phyloP scores from a whole-genome alignment of 371 early-diverging fungal species.

The Umbelopsis sp. region DNA sequence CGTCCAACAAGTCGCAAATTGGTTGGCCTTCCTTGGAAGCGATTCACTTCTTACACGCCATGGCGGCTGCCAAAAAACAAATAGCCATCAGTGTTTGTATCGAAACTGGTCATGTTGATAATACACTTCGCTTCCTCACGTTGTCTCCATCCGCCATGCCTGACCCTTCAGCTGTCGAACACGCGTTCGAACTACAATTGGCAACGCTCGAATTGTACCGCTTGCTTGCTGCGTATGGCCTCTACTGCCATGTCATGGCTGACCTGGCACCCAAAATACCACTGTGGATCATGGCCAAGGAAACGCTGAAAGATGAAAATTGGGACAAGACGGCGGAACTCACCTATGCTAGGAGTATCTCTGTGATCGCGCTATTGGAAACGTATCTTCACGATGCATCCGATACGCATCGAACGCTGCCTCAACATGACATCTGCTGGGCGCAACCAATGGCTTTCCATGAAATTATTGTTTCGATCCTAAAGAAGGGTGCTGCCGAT shows the following conservation, averaged over 20 bases:
- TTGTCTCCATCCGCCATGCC: slow-evolving; percentile 14
- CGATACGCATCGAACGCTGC: slow-evolving; percentile 57
- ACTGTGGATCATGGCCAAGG: slow-evolving; percentile 21
- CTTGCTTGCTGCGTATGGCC: slow-evolving; percentile 55
- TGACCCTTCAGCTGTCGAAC: background rate
- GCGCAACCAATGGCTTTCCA: slow-evolving; percentile 54
- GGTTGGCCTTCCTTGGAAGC: slow-evolving; percentile 7
- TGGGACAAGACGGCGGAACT: background rate
- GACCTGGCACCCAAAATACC: slow-evolving; percentile 30
- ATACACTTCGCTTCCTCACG: slow-evolving; percentile 11
- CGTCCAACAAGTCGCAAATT: background rate
- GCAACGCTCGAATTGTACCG: slow-evolving; percentile 52
- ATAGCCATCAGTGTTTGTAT: slow-evolving; percentile 14
- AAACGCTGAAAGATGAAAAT: slow-evolving; percentile 24
- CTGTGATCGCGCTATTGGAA: slow-evolving; percentile 30
- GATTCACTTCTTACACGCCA: slow-evolving; percentile 13
- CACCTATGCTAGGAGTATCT: background rate
- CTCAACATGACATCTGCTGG: slow-evolving; percentile 63
- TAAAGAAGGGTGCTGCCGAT: background rate
- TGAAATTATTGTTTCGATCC: background rate
- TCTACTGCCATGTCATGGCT: slow-evolving; percentile 40
- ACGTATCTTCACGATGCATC: slow-evolving; percentile 52
- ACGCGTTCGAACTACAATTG: slow-evolving; percentile 49
- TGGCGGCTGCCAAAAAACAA: slow-evolving; percentile 11
- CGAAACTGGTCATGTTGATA: slow-evolving; percentile 17